These are phyloP conservation scores for Pulveroboletus sp. DNA, from an alignment of 768 basidiomycete species.

Conservation along the genomic window DNA sequence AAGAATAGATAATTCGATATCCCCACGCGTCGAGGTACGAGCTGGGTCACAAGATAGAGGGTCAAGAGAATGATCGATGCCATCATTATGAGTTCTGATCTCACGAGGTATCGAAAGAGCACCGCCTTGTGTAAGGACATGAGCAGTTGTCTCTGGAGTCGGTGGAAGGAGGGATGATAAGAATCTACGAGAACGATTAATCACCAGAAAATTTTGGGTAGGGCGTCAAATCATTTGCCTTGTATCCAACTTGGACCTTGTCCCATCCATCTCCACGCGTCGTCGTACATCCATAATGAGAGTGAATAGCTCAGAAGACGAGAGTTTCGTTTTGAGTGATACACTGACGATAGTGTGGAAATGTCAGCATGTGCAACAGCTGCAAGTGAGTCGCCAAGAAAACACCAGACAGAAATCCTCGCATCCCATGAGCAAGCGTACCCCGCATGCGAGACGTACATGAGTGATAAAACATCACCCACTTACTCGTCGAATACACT, in stretches of 20 bases:
- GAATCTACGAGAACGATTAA: constrained; percentile 37
- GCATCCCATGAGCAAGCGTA: not conserved
- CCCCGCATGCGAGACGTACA: not conserved
- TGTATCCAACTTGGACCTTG: constrained; percentile 17
- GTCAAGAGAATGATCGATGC: not conserved
- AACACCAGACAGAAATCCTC: not conserved
- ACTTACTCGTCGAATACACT: constrained; percentile 81
- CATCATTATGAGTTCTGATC: not conserved
- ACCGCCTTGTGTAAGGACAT: constrained; percentile 66
- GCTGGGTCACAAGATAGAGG: not conserved
- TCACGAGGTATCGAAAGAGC: constrained; percentile 14
- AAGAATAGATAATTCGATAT: not conserved
- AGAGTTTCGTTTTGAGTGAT: constrained; percentile 76
- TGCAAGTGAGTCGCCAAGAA: not conserved
- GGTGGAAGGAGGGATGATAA: constrained; percentile 70
- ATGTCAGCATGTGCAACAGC: constrained; percentile 5
- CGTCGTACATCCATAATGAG: constrained; percentile 70
- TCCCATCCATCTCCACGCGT: constrained; percentile 69
- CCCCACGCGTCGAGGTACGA: not conserved
- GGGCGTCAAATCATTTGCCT: constrained; percentile 7
- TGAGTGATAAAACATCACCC: not conserved
- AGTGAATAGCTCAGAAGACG: constrained; percentile 59
- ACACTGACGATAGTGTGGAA: constrained; percentile 44
- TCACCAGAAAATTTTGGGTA: not conserved
- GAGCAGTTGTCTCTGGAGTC: constrained; percentile 63